These are phyloP conservation scores for Persicaria tinctoria DNA, from an alignment of 148 eudicot species.

Conservation along the genomic window DNA sequence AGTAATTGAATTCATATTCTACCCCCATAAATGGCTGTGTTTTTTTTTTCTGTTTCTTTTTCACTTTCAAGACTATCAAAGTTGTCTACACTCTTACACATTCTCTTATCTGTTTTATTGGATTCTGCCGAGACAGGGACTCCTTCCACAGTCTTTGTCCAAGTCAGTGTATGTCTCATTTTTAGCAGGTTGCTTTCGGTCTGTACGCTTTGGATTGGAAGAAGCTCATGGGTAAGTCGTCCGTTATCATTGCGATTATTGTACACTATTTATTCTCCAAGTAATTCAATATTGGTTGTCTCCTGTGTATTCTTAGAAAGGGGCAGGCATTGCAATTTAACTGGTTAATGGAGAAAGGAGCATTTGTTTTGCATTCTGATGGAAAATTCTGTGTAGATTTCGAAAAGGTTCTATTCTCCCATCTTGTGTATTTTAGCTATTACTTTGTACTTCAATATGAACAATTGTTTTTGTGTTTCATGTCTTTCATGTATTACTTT, in stretches of 20 bases:
- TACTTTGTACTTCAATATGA: neutral
- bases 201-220: conserved; percentile 94
- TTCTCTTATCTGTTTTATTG: conserved; percentile 8
- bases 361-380: conserved; percentile 67
- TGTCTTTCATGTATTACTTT: too few species aligned
- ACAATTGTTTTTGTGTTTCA: neutral
- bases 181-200: conserved; percentile 98
- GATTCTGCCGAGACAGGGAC: conserved; percentile 32
- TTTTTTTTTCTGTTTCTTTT: neutral
- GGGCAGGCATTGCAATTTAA: conserved; percentile 97
- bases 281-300: conserved; percentile 10
- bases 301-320: conserved; percentile 42
- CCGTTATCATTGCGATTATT: neutral
- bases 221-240: conserved; percentile 95
- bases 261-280: neutral
- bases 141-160: conserved; percentile 53
- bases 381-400: conserved; percentile 78
- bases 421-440: neutral
- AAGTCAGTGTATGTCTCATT: conserved; percentile 91
- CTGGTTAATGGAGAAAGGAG: conserved; percentile 86
- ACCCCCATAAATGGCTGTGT: neutral
- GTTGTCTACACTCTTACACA: neutral
- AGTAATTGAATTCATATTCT: neutral
- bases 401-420: conserved; percentile 47
- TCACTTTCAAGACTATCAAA: neutral